Base-by-base conservation (phyloP, 2,329 filamentous ascomycete genomes). In the Verticillium klebahnii region DNA sequence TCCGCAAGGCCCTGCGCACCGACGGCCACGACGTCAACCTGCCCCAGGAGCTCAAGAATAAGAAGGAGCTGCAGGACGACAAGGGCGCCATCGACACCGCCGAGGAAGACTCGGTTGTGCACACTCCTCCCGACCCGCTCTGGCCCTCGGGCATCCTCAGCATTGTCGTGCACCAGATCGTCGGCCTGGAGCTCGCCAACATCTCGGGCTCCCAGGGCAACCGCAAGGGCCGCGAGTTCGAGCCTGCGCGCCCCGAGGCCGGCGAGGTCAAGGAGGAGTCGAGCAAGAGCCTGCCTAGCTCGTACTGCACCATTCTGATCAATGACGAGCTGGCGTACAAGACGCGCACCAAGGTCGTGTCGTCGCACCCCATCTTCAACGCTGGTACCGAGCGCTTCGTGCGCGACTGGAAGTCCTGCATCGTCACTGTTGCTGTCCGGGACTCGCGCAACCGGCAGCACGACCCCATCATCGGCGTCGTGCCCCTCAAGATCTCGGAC, bases 361-460 rank as follows among this genome's bases (percentile, higher is more conserved):
- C 91, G 39, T 96, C 92, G 59, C 93, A 96, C 73, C 95, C 95
- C 1, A 97, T 98, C 66, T 98, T 97, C 83, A 97, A 98, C 69
- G 93, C 95, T 3, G 94, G 94, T 63, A 97, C 93, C 0, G 95
- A 99, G 72, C 86, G 90, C 14, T 98, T 98, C 69, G 80, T 98
- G 34, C 89, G 94, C 25, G 94, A 99, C 71, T 99, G 95, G 95
- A 85, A 92, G 65, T 95, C 91, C 19, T 84, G 86, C 56, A 90
- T 97, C 62, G 84, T 96, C 60, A 97, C 93, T 0, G 83, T 98
- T 58, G 91, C 92, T 1, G 93, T 97, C 17, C 89, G 95, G 31
- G 94, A 98, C 72, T 88, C 90, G 12, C 87, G 94, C 37, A 91
- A 97, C 74, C 85, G 94, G 60, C 89, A 99, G 75, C 94, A 98